Base-by-base conservation (phyloP, 208 protist species). In the Wallacemonas collosoma region DNA sequence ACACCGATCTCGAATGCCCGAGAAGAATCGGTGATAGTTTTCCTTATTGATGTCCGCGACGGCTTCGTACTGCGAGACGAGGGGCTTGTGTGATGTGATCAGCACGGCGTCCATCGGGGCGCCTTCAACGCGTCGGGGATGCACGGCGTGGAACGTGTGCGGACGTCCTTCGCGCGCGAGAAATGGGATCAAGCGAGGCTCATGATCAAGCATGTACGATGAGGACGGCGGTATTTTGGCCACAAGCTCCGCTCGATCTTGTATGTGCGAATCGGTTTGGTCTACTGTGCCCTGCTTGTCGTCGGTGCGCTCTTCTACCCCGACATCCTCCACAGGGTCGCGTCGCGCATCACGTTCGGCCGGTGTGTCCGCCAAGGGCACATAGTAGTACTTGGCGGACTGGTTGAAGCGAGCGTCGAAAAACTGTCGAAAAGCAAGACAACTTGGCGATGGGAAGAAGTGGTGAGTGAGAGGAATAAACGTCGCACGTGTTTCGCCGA, bases 361-460 rank as follows among this genome's bases (percentile, higher is more conserved):
- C 35, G 63, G 61, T 2, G 44, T 51, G 45, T 39, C 47, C 74
- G 79, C 5, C 68, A 79, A n/a, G 62, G 62, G 53, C 80, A 70
- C 1, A 73, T 75, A 92, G 73, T 86, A 81, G 69, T 89, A 92
- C 68, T 92, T 92, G 39, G 78, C 66, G 2, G 80, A 85, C 63
- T 89, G 87, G 55, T 75, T 65, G 12, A 75, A 66, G 14, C 83
- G 74, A 43, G 81, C 82, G 11, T 81, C 73, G 58, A 75, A 83
- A 39, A 92, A 74, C 71, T 92, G 87, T 64, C 56, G 44, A 55
- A 92, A 92, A 11, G 79, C 81, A 26, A 89, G 79, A 44, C 75
- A 87, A 47, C 83, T 65, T 14, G 77, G 60, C 12, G 75, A 79
- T 15, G 87, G 81, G 53, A 89, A 92, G 73, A 88, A 92, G 75